These are phyloP conservation scores for Calonectria pauciramosa DNA, from an alignment of 2,329 filamentous ascomycete genomes.

Conservation along the genomic window DNA sequence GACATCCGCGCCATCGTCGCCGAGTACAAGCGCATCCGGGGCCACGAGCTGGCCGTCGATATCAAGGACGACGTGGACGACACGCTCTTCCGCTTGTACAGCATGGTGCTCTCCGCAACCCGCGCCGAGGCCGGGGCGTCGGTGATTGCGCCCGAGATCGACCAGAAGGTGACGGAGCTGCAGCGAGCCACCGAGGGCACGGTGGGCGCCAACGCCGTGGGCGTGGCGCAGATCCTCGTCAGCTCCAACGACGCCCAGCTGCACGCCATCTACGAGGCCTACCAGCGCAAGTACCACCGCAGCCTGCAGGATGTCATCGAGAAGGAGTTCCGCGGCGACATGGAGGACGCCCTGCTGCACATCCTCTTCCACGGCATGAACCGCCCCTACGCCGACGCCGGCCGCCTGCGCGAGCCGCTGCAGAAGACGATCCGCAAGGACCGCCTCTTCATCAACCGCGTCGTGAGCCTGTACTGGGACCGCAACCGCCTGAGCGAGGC, in stretches of 20 bases:
- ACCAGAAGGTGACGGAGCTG: slow-evolving; percentile 50
- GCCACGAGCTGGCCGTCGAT: slow-evolving; percentile 47
- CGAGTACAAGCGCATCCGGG: slow-evolving; percentile 47
- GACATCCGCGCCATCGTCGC: slow-evolving; percentile 50
- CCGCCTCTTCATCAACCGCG: slow-evolving; percentile 48
- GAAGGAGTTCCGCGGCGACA: slow-evolving; percentile 52
- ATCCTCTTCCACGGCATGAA: slow-evolving; percentile 46
- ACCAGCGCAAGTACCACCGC: slow-evolving; percentile 50
- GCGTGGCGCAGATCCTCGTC: slow-evolving; percentile 50
- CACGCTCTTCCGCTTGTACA: slow-evolving; percentile 49
- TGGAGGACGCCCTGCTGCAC: slow-evolving; percentile 50
- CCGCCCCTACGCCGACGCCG: slow-evolving; percentile 43
- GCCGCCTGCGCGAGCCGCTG: slow-evolving; percentile 43
- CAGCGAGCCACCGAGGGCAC: slow-evolving; percentile 51
- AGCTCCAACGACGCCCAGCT: slow-evolving; percentile 51
- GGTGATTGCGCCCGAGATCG: slow-evolving; percentile 46
- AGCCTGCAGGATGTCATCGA: slow-evolving; percentile 50
- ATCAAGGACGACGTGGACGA: slow-evolving; percentile 51
- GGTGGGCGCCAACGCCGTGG: slow-evolving; percentile 47
- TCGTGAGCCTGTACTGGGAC: slow-evolving; percentile 52
- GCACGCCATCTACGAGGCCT: slow-evolving; percentile 46
- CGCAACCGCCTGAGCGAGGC: slow-evolving; percentile 42
- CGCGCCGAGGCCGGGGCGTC: slow-evolving; percentile 48
- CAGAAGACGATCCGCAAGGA: slow-evolving; percentile 47
- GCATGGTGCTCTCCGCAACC: slow-evolving; percentile 48